Conservation (phyloP, 2,329 filamentous ascomycete genomes). For the Microsporum audouinii region DNA sequence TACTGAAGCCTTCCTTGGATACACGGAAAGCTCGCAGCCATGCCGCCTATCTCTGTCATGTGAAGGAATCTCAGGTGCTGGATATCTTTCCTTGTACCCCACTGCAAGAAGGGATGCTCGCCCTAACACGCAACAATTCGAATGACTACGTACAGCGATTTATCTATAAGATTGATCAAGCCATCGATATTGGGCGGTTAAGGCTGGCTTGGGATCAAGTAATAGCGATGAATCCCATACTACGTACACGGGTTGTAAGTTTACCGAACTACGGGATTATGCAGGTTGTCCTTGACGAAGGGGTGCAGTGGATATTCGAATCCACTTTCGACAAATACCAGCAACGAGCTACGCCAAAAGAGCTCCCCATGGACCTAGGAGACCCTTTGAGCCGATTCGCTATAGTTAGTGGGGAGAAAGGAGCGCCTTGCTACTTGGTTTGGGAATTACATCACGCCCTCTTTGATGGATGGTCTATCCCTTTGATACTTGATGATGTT, state of each 20-base stretch:
- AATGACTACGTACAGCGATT: slow-evolving; percentile 28
- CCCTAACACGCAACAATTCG: slow-evolving; percentile 23
- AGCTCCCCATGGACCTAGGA: slow-evolving; percentile 11
- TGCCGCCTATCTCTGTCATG: not conserved
- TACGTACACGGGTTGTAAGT: slow-evolving; percentile 29
- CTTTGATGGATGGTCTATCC: not conserved
- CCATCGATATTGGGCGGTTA: slow-evolving; percentile 24
- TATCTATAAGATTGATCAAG: slow-evolving; percentile 18
- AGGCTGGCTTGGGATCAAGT: slow-evolving; percentile 26
- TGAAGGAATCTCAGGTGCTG: not conserved
- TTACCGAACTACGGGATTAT: slow-evolving; percentile 8
- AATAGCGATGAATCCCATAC: slow-evolving; percentile 24
- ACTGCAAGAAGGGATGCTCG: slow-evolving; percentile 31
- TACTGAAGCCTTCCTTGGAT: not conserved
- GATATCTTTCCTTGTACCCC: slow-evolving; percentile 31
- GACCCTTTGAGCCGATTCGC: not conserved
- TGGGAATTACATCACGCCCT: slow-evolving; percentile 1
- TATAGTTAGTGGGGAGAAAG: not conserved
- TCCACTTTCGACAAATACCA: slow-evolving; percentile 4
- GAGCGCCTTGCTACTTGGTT: not conserved
- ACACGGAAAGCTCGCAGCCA: not conserved
- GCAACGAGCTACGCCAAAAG: slow-evolving; percentile 5
- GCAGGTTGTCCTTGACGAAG: slow-evolving; percentile 18
- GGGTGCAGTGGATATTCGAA: slow-evolving; percentile 11
- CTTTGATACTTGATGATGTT: not conserved